Percentiles rank a stretch among this genome's conserved stretches.
Conservation (phyloP, 192 early-diverging fungal species). For the Lunasporangiospora selenospora region DNA sequence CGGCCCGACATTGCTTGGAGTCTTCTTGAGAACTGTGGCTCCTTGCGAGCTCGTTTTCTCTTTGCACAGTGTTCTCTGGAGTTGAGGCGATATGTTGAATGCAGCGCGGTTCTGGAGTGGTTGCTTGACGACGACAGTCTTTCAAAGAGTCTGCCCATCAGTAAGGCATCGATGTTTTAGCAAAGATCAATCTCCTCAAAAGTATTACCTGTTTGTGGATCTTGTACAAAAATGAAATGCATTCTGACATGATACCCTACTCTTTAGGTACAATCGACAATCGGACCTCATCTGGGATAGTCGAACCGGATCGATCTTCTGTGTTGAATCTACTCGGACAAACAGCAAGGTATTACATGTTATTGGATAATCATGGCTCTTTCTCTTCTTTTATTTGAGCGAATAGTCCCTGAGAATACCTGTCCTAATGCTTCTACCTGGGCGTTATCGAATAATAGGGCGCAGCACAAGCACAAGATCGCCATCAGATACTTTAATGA, state of each 20-base stretch:
- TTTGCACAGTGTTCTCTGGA: constrained; percentile 57
- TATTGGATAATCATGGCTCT: not conserved
- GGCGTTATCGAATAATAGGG: constrained; percentile 32
- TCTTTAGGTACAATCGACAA: constrained; percentile 4
- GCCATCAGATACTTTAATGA: constrained; percentile 49
- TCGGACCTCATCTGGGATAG: not conserved
- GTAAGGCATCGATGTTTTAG: not conserved
- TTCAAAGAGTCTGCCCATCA: constrained; percentile 2
- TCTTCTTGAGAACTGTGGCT: constrained; percentile 25
- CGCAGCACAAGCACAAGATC: constrained; percentile 29
- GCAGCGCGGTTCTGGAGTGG: constrained; percentile 33
- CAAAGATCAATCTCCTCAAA: not conserved
- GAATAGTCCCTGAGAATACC: constrained; percentile 9
- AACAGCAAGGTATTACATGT: constrained; percentile 16
- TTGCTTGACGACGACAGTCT: constrained; percentile 3
- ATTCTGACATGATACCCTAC: not conserved
- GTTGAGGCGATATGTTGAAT: constrained; percentile 35
- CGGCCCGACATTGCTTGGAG: constrained; percentile 36
- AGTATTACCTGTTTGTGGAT: not conserved
- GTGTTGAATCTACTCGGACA: constrained; percentile 34
- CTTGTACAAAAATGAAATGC: not conserved
- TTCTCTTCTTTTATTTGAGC: not conserved
- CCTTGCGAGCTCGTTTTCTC: constrained; percentile 31
- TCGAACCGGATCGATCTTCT: constrained; percentile 18
- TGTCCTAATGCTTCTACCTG: constrained; percentile 30